phyloP scores from a whole-genome alignment of 805 yeast species.

The Ogataea neopini region DNA sequence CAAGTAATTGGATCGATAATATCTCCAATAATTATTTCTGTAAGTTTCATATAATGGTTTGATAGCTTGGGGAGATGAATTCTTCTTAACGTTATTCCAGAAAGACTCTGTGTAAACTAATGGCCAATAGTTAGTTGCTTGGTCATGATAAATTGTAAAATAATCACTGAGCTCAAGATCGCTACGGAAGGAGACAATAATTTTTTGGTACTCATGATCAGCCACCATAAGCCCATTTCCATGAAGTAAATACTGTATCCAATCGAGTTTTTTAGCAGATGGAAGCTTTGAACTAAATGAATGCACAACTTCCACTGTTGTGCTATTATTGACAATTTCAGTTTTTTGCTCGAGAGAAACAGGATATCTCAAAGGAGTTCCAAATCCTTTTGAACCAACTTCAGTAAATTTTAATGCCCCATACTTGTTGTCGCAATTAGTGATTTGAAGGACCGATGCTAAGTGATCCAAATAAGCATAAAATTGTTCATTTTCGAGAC shows the following conservation, averaged over 20 bases:
- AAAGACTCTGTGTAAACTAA: slow-evolving; percentile 18
- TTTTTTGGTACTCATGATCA: slow-evolving; percentile 21
- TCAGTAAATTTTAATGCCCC: slow-evolving; percentile 16
- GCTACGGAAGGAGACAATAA: slow-evolving; percentile 21
- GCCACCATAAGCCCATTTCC: slow-evolving; percentile 22
- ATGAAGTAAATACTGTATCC: slow-evolving; percentile 20
- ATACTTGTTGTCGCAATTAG: slow-evolving; percentile 24
- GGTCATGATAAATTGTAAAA: slow-evolving; percentile 22
- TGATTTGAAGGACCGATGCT: slow-evolving; percentile 21
- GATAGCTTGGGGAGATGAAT: neutral
- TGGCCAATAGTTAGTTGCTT: slow-evolving; percentile 22
- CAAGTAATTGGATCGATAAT: slow-evolving; percentile 19
- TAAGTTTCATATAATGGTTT: slow-evolving; percentile 12
- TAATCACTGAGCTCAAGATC: slow-evolving; percentile 23
- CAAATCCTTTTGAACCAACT: neutral
- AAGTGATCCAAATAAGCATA: slow-evolving; percentile 19
- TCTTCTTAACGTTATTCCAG: slow-evolving; percentile 18
- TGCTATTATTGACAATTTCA: slow-evolving; percentile 15
- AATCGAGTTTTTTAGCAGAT: slow-evolving; percentile 17
- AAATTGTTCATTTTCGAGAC: slow-evolving; percentile 8
- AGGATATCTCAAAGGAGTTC: slow-evolving; percentile 13
- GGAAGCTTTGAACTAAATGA: slow-evolving; percentile 14
- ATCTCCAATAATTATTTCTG: slow-evolving; percentile 19
- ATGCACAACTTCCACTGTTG: slow-evolving; percentile 13
- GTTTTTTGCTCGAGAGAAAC: slow-evolving; percentile 14